Percentiles rank a stretch among this genome's conserved stretches.
Evolutionary conservation across 139 green algal genomes (phyloP).

Genomic region (Coccomyxa sp.): DNA sequence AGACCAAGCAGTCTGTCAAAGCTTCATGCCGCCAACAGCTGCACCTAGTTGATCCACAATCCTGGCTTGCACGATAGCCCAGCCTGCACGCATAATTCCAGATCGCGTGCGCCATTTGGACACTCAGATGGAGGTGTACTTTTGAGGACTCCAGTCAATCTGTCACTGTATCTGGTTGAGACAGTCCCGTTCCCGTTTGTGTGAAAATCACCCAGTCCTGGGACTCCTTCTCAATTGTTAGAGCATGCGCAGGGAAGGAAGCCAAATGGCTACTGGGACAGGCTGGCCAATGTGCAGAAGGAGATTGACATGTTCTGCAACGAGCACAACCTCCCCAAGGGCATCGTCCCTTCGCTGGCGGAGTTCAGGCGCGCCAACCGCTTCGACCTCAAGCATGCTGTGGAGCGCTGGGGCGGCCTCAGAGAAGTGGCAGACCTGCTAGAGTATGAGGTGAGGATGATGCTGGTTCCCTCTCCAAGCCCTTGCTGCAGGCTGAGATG

Average conservation of each 20-base stretch:
- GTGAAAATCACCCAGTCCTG: neutral
- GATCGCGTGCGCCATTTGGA: too few relatives aligned
- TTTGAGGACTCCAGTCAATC: too few relatives aligned
- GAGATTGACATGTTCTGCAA: conserved; percentile 17
- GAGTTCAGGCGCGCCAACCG: conserved; percentile 32
- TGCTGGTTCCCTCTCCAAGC: too few relatives aligned
- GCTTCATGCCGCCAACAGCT: neutral
- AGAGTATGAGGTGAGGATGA: conserved; percentile 18
- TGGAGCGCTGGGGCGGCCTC: conserved; percentile 53
- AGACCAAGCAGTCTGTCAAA: neutral
- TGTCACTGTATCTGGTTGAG: too few relatives aligned
- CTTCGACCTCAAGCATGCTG: conserved; percentile 38
- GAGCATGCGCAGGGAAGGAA: conserved; percentile 12
- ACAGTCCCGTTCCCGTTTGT: neutral
- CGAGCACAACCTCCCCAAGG: neutral
- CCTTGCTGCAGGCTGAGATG: too few relatives aligned
- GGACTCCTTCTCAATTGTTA: neutral
- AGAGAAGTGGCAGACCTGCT: conserved; percentile 28
- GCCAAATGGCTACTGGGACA: conserved; percentile 54
- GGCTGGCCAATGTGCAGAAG: conserved; percentile 32
- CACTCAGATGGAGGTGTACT: too few relatives aligned
- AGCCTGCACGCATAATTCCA: too few relatives aligned
- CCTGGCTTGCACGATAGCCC: too few relatives aligned
- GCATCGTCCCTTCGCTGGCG: conserved; percentile 43
- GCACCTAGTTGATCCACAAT: too few relatives aligned